Conservation (phyloP, 441 rosid genomes). For the Adansonia grandidieri region DNA sequence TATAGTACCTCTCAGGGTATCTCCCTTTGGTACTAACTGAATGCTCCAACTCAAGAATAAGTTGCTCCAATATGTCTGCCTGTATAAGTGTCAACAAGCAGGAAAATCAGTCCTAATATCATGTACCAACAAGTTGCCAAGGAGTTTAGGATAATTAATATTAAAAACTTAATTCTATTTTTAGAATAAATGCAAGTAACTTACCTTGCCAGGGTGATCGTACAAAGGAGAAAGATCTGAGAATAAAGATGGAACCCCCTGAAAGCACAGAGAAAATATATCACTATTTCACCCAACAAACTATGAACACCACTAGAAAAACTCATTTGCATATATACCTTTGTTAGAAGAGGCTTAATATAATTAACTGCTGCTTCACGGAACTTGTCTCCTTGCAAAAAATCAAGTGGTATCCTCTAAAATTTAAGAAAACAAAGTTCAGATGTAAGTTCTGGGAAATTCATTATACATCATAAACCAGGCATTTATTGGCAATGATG, state of each 20-base stretch:
- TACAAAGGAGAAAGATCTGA: conserved; percentile 97
- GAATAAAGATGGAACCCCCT: conserved; percentile 99
- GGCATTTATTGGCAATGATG: background rate
- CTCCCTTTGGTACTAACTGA: conserved; percentile 70
- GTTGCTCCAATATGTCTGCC: conserved; percentile 91
- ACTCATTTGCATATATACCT: conserved; percentile 48
- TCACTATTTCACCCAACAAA: conserved; percentile 27
- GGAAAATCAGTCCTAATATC: conserved; percentile 16
- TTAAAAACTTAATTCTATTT: conserved; percentile 8
- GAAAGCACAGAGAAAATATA: conserved; percentile 34
- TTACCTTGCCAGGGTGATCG: conserved; percentile 83
- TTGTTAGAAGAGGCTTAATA: conserved; percentile 81
- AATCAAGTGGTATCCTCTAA: conserved; percentile 98
- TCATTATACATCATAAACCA: conserved; percentile 8
- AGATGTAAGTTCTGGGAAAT: conserved; percentile 13
- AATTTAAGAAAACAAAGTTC: conserved; percentile 31
- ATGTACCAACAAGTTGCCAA: conserved; percentile 18
- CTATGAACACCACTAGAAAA: conserved; percentile 16
- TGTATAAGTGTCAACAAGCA: conserved; percentile 40
- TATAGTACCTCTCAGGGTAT: conserved; percentile 81
- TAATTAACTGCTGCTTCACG: conserved; percentile 82
- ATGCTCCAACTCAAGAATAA: conserved; percentile 86
- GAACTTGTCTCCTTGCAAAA: conserved; percentile 84
- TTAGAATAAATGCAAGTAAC: conserved; percentile 27
- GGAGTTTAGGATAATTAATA: conserved; percentile 20